Conservation (phyloP, 2,329 filamentous ascomycete species). For the Stagonosporopsis cucurbitacearum region DNA sequence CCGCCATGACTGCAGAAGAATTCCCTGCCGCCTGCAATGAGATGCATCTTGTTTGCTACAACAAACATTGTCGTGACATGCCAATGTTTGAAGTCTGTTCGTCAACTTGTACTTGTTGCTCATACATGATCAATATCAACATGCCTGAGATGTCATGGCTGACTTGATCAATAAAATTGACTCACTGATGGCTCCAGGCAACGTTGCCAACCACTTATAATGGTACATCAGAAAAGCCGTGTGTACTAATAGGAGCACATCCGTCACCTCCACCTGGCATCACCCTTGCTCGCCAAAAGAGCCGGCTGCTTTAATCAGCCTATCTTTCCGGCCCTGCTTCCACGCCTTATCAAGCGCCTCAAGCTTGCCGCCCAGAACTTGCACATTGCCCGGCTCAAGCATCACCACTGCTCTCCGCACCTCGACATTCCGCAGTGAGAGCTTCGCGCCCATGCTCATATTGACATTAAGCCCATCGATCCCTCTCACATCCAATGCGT, state of each 20-base stretch:
- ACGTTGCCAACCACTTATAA: too few species aligned
- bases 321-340: conserved; percentile 72
- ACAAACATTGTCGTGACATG: neutral
- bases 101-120: too few species aligned
- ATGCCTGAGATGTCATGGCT: too few species aligned
- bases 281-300: conserved; percentile 19
- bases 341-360: conserved; percentile 81
- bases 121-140: too few species aligned
- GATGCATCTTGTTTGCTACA: conserved; percentile 1
- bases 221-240: too few species aligned
- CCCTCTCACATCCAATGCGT: conserved; percentile 73
- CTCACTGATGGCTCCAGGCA: too few species aligned
- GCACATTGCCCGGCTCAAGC: conserved; percentile 71
- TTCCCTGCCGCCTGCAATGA: neutral
- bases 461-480: conserved; percentile 70
- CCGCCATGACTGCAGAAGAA: neutral
- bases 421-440: conserved; percentile 71
- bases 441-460: conserved; percentile 79
- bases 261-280: neutral
- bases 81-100: neutral
- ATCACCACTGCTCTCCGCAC: conserved; percentile 80
- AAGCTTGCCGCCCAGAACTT: conserved; percentile 86
- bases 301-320: conserved; percentile 66
- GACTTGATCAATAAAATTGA: too few species aligned
- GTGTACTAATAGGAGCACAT: too few species aligned